A percentile compares a stretch with the other conserved stretches of the same genome.
These are phyloP conservation scores for Colletotrichum lupini DNA, from an alignment of 2,329 filamentous ascomycete species.

Conservation along the genomic window DNA sequence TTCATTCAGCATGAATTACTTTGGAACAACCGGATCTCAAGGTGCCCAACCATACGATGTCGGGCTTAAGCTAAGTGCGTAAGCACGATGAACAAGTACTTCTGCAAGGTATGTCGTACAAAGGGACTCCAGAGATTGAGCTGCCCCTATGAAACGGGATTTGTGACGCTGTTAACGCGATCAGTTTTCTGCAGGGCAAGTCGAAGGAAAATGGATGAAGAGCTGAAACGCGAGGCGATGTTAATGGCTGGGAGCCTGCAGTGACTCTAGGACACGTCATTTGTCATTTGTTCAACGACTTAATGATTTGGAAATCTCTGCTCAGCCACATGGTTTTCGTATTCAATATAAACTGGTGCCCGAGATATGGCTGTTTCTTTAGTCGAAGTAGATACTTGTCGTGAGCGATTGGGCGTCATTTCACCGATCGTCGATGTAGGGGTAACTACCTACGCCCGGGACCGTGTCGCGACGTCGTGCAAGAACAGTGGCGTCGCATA, in stretches of 20 bases:
- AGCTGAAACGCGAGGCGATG: background rate
- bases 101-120: slow-evolving; percentile 3
- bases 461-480: background rate
- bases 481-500: slow-evolving; percentile 12
- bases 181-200: background rate
- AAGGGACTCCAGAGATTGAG: background rate
- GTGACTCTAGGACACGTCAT: background rate
- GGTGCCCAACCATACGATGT: background rate
- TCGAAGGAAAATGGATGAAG: background rate
- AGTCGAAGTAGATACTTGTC: background rate
- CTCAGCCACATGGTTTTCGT: background rate
- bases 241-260: background rate
- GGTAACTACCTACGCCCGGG: background rate
- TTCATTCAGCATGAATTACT: background rate
- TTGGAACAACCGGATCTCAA: background rate
- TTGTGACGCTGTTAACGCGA: background rate
- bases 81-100: background rate
- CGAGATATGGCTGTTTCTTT: background rate
- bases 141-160: background rate
- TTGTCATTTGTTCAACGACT: background rate
- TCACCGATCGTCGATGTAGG: background rate
- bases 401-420: background rate
- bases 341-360: background rate
- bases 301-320: background rate
- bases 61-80: background rate